Evolutionary conservation across 345 rosid genomes (phyloP), one percentile per base, ranked within the genome.

Genomic region (Populus simonii): DNA sequence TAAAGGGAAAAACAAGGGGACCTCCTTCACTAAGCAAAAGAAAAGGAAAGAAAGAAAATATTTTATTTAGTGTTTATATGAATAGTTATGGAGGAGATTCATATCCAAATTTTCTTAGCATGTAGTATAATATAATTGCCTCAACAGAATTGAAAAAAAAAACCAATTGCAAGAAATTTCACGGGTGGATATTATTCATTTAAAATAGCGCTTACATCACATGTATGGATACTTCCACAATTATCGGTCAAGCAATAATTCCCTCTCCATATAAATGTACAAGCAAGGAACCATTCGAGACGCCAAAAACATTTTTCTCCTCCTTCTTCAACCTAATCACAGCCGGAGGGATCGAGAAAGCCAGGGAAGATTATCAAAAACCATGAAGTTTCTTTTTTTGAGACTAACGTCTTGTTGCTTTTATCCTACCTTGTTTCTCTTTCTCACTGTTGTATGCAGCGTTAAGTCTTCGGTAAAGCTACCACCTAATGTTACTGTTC

Each of bases 401-500:
- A n/a, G 29, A 15, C 22, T 10, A 36, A 4, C 39, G 23, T 73
- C 49, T 38, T 36, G 3, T n/a, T 73, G 36, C 27, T 74, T 13
- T 18, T 47, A 12, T 11, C 25, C 62, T n/a, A 33, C 12, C 16
- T 1, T 67, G 5, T 51, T 39, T 33, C 7, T 2, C n/a, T 68
- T 35, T 74, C 65, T 33, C 53, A 15, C 39, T 66, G 10, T 33
- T 29, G 69, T 7, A 17, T 1, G 47, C 71, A n/a, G 39, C 17
- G 29, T 33, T 15, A 39, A 38, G n/a, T 85, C 76, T 67, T 38
- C 43, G 73, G 18, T 74, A 6, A 82, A 80, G 76, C 71, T 85
- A 31, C 88, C 86, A 0, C 59, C 41, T 5, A 91, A 89, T 39
- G 43, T 16, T 25, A 85, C 84, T 1, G 1, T 90, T 59, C 89